Percentiles rank a stretch among this genome's conserved stretches.
These are phyloP conservation scores for Talaromyces verruculosus DNA, from an alignment of 2,329 filamentous ascomycete species.

Conservation along the genomic window DNA sequence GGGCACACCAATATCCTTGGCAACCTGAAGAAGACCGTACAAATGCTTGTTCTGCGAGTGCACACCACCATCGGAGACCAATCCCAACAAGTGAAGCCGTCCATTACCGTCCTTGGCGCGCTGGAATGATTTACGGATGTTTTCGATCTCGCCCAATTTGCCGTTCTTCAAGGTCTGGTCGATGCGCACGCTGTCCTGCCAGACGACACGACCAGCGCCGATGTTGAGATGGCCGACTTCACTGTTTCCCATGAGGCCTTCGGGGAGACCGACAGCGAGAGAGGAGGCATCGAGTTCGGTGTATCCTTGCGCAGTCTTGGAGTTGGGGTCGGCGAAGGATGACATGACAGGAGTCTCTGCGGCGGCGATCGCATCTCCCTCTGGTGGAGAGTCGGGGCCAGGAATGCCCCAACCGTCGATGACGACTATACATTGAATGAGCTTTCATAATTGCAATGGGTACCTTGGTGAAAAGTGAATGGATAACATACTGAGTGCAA, in stretches of 20 bases:
- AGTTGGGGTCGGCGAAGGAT: constrained; percentile 65
- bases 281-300: constrained; percentile 94
- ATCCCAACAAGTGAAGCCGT: constrained; percentile 84
- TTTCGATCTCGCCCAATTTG: constrained; percentile 72
- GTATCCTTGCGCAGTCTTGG: constrained; percentile 77
- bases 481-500: constrained; percentile 60
- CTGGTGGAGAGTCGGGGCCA: constrained; percentile 72
- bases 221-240: constrained; percentile 99
- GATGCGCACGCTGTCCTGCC: constrained; percentile 97
- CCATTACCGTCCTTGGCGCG: constrained; percentile 84
- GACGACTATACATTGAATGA: constrained; percentile 67
- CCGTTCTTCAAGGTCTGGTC: constrained; percentile 87
- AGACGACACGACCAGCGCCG: constrained; percentile 93
- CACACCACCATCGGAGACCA: constrained; percentile 93
- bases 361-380: constrained; percentile 93
- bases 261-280: constrained; percentile 88
- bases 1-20: constrained; percentile 82
- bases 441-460: not conserved
- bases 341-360: constrained; percentile 96
- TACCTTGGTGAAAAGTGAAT: constrained; percentile 24
- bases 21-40: constrained; percentile 80
- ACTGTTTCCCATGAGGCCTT: constrained; percentile 98
- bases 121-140: constrained; percentile 75
- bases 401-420: constrained; percentile 98
- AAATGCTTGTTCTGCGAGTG: constrained; percentile 96